Evolutionary conservation across 108 stramenopile genomes (phyloP), one percentile per base, ranked within the genome.

Genomic region (Craspedostauros australis): DNA sequence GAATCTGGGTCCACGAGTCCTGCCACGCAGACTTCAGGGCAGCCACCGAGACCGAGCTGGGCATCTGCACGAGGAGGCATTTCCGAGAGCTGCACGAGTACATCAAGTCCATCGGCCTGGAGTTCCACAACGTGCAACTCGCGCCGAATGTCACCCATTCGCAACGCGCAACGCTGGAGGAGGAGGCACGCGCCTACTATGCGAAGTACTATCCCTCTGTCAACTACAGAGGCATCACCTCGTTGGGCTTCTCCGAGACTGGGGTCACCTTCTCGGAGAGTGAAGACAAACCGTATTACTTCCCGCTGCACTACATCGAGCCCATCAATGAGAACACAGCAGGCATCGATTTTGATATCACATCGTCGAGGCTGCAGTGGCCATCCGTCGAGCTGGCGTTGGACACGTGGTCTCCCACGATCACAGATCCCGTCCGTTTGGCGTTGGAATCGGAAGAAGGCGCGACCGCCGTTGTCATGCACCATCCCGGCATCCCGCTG

Each of bases 11-110:
- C 5, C 47, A 60, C 22, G 45, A 58, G 22, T 5, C 23, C 20
- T 52, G 50, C 23, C 50, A 36, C 16, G n/a, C 34, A 52, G 9
- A 37, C 20, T 22, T 22, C 5, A 36, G 34, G 5, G 23, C 31
- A 11, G 38, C 50, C 14, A 5, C 11, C 12, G 11, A 36, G 34
- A 36, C 9, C 12, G 34, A 12, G 9, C 12, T 36, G 34, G 34
- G 34, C 9, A 36, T 52, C 46, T 28, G n/a, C 52, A 21, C 55
- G 61, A 16, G 20, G 20, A 15, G 56, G n/a, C n/a, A 70, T 4
- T 73, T 73, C 57, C 66, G 65, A 6, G 66, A 62, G 25, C 16
- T 63, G 20, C 52, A 73, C 32, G 66, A 67, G 19, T 73, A 73
- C 37, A 4, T 73, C 8, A 24, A 28, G n/a, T 24, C 29, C 14